A percentile compares a stretch with the other conserved stretches of the same genome.
Conservation (phyloP, 2,329 filamentous ascomycete genomes). For the Colletotrichum paranaense region DNA sequence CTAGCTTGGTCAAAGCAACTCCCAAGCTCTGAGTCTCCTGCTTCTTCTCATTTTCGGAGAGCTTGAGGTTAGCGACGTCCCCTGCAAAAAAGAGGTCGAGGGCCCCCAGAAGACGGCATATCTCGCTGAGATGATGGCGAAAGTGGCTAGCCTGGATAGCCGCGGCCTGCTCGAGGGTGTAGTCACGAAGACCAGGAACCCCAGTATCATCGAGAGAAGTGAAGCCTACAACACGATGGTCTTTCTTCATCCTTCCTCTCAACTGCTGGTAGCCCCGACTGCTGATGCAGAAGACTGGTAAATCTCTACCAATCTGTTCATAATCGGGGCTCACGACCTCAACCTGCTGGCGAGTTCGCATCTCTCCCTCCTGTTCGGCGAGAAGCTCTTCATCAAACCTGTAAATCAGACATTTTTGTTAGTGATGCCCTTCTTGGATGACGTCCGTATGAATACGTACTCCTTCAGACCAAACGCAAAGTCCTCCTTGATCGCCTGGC, state of each 20-base stretch:
- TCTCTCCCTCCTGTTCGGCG: not conserved
- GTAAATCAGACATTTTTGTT: not conserved
- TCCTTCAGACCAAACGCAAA: constrained; percentile 53
- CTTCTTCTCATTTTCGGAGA: not conserved
- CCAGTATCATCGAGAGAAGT: constrained; percentile 64
- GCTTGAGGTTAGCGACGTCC: not conserved
- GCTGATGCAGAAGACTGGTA: constrained; percentile 75
- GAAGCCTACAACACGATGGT: constrained; percentile 65
- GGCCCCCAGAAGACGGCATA: not conserved
- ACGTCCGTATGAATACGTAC: constrained; percentile 46
- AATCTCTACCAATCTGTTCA: constrained; percentile 61
- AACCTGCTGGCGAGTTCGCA: not conserved
- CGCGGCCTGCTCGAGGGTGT: constrained; percentile 69
- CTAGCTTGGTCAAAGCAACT: not conserved
- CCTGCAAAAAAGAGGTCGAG: constrained; percentile 17
- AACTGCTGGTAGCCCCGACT: constrained; percentile 72
- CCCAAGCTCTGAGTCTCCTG: not conserved
- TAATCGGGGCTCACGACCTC: constrained; percentile 65
- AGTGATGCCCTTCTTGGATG: not conserved
- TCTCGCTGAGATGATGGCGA: not conserved
- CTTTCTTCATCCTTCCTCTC: constrained; percentile 63
- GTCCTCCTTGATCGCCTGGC: constrained; percentile 37
- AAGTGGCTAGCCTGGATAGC: constrained; percentile 12
- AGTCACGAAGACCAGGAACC: constrained; percentile 67
- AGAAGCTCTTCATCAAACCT: constrained; percentile 25